These are phyloP conservation scores for Mycena crocata DNA, from an alignment of 768 basidiomycete species.

Conservation along the genomic window DNA sequence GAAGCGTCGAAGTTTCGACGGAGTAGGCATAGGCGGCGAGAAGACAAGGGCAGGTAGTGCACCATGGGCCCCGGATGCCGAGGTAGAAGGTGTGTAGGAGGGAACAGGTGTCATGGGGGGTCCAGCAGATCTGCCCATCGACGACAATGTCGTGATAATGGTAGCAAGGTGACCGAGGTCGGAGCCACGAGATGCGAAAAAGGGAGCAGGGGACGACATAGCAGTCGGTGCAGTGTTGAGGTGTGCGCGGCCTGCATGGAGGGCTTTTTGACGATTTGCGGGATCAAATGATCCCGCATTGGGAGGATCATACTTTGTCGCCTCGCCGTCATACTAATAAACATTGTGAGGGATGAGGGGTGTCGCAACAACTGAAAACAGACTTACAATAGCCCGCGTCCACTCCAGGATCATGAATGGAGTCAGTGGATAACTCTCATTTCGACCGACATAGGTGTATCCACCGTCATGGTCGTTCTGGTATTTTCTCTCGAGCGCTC, in stretches of 20 bases:
- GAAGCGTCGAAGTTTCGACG: slow-evolving; percentile 17
- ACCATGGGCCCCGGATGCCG: no score
- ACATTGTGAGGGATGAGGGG: neutral
- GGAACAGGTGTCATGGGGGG: neutral
- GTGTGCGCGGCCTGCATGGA: no score
- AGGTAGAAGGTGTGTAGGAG: neutral
- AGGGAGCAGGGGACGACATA: no score
- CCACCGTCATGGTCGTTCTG: slow-evolving; percentile 28
- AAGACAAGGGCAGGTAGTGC: neutral
- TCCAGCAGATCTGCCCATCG: neutral
- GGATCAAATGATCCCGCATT: neutral
- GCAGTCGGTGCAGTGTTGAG: no score
- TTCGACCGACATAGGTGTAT: slow-evolving; percentile 24
- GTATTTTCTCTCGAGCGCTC: slow-evolving; percentile 27
- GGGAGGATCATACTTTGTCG: neutral
- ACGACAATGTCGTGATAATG: neutral
- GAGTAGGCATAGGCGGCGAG: slow-evolving; percentile 18
- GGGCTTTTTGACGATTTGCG: neutral
- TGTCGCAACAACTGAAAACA: neutral
- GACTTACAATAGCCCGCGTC: slow-evolving; percentile 28
- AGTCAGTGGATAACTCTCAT: slow-evolving; percentile 14
- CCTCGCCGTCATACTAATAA: slow-evolving; percentile 6
- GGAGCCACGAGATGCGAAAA: no score
- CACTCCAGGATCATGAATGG: slow-evolving; percentile 35
- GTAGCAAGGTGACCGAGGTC: slow-evolving; percentile 7